A percentile compares a stretch with the other conserved stretches of the same genome.
Conservation (phyloP, 2,329 filamentous ascomycete species). For the Aspergillus bombycis region DNA sequence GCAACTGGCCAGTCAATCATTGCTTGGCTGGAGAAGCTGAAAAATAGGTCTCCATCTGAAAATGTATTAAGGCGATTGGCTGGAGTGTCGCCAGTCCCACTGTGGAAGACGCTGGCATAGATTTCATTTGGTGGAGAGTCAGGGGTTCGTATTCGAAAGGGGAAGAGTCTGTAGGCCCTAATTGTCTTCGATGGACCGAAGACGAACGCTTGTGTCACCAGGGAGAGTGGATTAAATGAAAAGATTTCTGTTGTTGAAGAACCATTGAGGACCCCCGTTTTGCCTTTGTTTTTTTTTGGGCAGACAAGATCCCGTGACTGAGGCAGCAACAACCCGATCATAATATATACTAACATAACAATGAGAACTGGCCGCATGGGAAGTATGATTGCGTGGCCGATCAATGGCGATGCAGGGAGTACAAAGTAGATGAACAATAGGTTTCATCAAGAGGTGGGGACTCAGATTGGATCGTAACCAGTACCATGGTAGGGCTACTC, state of each 20-base stretch:
- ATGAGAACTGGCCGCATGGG: neutral
- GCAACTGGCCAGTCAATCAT: constrained; percentile 6
- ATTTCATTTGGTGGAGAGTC: neutral
- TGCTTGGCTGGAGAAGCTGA: constrained; percentile 2
- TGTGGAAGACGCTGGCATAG: neutral
- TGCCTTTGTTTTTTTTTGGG: neutral
- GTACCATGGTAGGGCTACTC: neutral
- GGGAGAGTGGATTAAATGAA: neutral
- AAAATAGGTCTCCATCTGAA: neutral
- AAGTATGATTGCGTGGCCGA: neutral
- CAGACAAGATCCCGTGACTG: neutral
- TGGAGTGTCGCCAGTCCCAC: neutral
- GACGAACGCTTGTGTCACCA: neutral
- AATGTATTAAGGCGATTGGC: neutral
- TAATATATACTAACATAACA: neutral
- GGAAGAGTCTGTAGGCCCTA: neutral
- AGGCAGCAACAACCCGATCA: neutral
- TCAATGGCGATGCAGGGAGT: neutral
- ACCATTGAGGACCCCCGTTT: neutral
- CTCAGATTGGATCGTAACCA: neutral
- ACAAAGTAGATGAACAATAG: neutral
- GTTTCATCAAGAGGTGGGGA: neutral
- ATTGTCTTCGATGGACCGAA: neutral
- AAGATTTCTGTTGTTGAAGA: neutral
- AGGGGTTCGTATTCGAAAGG: constrained; percentile 2